These are phyloP conservation scores for Candida buenavistaensis DNA, from an alignment of 1,139 yeast species.

Conservation along the genomic window DNA sequence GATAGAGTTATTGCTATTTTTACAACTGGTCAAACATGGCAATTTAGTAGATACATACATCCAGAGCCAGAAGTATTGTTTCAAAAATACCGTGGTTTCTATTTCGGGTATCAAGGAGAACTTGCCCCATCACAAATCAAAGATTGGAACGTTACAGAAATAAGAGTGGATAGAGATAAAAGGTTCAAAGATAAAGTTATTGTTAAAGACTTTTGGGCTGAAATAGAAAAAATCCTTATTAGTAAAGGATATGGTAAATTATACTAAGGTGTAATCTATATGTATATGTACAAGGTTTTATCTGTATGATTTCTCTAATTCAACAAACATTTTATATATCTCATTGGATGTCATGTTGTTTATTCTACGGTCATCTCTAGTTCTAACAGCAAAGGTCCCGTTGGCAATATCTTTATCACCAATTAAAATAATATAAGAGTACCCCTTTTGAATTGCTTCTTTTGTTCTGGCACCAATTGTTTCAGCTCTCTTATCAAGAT, in stretches of 20 bases:
- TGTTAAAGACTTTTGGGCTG: conserved; percentile 81
- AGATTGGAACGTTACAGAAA: conserved; percentile 85
- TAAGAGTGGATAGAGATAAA: conserved; percentile 76
- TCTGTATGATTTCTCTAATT: conserved; percentile 48
- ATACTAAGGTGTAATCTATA: conserved; percentile 4
- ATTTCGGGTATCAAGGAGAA: conserved; percentile 75
- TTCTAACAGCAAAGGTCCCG: conserved; percentile 64
- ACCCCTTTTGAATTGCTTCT: conserved; percentile 75
- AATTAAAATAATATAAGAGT: conserved; percentile 74
- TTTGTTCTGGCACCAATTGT: conserved; percentile 80
- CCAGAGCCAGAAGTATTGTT: conserved; percentile 77
- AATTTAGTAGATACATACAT: conserved; percentile 84
- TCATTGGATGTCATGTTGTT: conserved; percentile 45
- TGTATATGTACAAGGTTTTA: conserved; percentile 16
- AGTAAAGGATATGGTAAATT: conserved; percentile 40
- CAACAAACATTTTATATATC: conserved; percentile 48
- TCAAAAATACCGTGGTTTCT: conserved; percentile 82
- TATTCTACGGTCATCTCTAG: conserved; percentile 55
- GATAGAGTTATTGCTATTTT: conserved; percentile 91
- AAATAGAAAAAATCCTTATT: conserved; percentile 60
- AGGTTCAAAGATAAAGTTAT: conserved; percentile 90
- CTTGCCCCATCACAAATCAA: conserved; percentile 70
- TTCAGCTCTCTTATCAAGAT: conserved; percentile 71
- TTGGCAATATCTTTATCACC: conserved; percentile 81
- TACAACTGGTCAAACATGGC: conserved; percentile 98